These are phyloP conservation scores for Theobroma grandiflorum DNA, from an alignment of 441 rosid species.

Conservation along the genomic window DNA sequence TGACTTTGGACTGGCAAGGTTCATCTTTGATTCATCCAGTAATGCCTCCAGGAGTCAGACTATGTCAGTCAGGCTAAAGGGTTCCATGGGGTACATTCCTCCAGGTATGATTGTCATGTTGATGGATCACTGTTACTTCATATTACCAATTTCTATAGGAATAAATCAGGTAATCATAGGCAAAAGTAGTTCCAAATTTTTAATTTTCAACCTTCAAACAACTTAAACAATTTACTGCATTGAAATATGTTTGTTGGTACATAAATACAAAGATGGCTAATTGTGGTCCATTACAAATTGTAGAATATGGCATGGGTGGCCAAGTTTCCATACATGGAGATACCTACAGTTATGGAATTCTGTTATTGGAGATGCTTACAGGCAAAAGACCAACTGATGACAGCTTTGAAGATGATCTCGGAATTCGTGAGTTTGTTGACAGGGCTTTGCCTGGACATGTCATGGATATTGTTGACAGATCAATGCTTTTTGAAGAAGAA, in stretches of 20 bases:
- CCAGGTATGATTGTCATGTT: slow-evolving; percentile 41
- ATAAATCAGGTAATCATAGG: background rate
- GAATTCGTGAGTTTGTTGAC: slow-evolving; percentile 36
- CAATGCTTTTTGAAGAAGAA: slow-evolving; percentile 37
- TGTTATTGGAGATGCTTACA: slow-evolving; percentile 47
- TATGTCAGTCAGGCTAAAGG: slow-evolving; percentile 42
- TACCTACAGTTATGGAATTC: background rate
- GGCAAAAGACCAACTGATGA: slow-evolving; percentile 46
- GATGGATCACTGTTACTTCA: background rate
- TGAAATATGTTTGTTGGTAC: background rate
- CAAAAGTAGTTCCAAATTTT: too few relatives aligned
- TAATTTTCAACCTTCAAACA: background rate
- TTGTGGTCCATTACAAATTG: background rate
- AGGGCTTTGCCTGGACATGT: slow-evolving; percentile 45
- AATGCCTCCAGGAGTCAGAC: slow-evolving; percentile 25
- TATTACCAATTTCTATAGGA: background rate
- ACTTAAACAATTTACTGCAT: too few relatives aligned
- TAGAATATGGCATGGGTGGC: background rate
- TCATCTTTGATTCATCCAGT: slow-evolving; percentile 30
- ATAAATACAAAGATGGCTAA: background rate
- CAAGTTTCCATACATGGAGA: background rate
- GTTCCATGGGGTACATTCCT: slow-evolving; percentile 53
- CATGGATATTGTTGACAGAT: slow-evolving; percentile 35
- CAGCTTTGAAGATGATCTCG: slow-evolving; percentile 35
- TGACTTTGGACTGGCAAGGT: slow-evolving; percentile 6